Base-by-base conservation (phyloP, 129 eudicot species). In the Pulicaria dysenterica region DNA sequence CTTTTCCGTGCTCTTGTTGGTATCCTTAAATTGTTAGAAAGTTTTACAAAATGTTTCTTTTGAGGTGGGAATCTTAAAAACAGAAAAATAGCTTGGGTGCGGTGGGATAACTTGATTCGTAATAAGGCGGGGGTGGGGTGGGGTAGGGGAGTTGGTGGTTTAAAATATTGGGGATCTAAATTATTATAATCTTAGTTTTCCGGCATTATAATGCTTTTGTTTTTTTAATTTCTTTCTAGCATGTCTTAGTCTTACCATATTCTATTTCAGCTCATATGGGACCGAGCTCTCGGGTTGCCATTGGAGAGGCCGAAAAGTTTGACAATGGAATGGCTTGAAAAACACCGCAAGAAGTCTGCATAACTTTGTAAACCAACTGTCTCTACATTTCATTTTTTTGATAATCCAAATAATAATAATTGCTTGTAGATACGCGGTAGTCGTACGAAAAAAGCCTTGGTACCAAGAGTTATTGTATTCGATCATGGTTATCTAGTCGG, bases 251-350 rank as follows among this genome's bases (percentile, higher is more conserved):
- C 17, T 81, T 34, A 36, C 17, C 46, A 60, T 64, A 8, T 34
- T 8, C 17, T n/a, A n/a, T 38, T 61, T 42, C 49, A 95, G 99
- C 84, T 95, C 38, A 74, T 95, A 67, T 95, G 99, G 99, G 99
- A 95, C 65, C 86, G 99, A 41, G 99, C 99, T 82, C 96, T 95
- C 45, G 99, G 99, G 40, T 83, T 95, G 82, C 95, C 99, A 15
- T 84, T 95, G 63, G 99, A 95, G 87, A 95, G 99, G 85, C 99
- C 99, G 42, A 95, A 95, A 82, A 95, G 99, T 83, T 96, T 95
- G 36, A 95, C 99, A 12, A 95, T 95, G 97, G 99, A 91, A 67
- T 95, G 99, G 99, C 97, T 95, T 47, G 99, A 95, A 64, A 83
- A 88, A 7, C 72, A 85, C 73, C 85, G 96, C 88, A 88, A 88